Evolutionary conservation across 1,139 yeast genomes (phyloP).

Genomic region (Yamadazyma buinensis): DNA sequence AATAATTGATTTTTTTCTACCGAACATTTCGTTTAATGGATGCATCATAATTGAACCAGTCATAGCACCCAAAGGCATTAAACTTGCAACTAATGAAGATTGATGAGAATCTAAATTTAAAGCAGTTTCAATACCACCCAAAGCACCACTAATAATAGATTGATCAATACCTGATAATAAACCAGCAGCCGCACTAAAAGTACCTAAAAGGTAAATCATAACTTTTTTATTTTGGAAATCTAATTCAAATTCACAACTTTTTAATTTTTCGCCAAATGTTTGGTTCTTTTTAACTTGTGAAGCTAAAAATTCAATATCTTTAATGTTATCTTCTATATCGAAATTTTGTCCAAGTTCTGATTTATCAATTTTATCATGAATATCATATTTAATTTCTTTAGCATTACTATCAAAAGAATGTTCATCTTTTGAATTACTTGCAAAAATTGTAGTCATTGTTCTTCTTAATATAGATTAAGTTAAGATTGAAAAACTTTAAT

Average conservation of each 20-base stretch:
- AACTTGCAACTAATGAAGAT: conserved; percentile 44
- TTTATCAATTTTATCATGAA: no score
- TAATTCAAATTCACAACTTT: conserved; percentile 21
- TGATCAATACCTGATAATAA: conserved; percentile 56
- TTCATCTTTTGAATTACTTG: no score
- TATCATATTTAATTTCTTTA: no score
- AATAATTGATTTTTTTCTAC: conserved; percentile 41
- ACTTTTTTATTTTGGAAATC: conserved; percentile 39
- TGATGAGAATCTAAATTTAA: conserved; percentile 31
- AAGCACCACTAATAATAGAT: conserved; percentile 57
- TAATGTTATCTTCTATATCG: conserved; percentile 25
- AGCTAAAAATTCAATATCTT: conserved; percentile 21
- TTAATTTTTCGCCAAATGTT: conserved; percentile 21
- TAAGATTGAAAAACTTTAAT: no score
- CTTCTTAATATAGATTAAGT: no score
- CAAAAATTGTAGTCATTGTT: no score
- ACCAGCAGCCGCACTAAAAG: conserved; percentile 57
- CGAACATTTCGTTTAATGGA: conserved; percentile 38
- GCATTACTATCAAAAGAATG: no score
- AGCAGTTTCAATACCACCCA: conserved; percentile 43
- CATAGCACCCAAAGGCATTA: conserved; percentile 57
- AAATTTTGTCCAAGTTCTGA: conserved; percentile 4
- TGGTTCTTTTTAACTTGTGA: conserved; percentile 15
- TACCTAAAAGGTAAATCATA: conserved; percentile 47
- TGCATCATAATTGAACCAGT: conserved; percentile 47